These are phyloP conservation scores for Coelastrella sp. DNA, from an alignment of 139 green algal genomes.

Conservation along the genomic window DNA sequence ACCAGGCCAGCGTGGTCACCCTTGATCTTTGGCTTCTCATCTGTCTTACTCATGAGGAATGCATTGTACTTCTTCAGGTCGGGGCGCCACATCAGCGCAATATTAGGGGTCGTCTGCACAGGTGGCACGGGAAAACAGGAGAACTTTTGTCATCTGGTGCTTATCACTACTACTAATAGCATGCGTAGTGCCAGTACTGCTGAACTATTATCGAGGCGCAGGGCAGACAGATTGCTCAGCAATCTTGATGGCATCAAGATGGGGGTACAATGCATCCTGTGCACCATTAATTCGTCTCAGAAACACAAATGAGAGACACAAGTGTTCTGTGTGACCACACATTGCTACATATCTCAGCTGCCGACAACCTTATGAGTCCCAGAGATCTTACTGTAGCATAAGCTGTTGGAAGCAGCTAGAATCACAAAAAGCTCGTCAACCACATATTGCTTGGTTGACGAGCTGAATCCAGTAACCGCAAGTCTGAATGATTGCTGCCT, in stretches of 20 bases:
- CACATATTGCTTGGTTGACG: background rate
- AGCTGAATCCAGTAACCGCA: background rate
- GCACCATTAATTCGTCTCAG: too few species aligned
- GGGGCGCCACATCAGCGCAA: conserved; percentile 31
- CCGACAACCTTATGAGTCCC: too few species aligned
- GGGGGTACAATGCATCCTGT: too few species aligned
- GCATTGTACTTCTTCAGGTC: conserved; percentile 42
- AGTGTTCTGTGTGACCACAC: too few species aligned
- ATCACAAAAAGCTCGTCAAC: background rate
- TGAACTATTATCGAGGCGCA: too few species aligned
- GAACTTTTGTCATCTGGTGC: background rate
- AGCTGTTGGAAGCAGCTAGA: background rate
- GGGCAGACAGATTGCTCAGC: too few species aligned
- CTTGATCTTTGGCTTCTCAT: background rate
- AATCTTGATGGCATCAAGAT: too few species aligned
- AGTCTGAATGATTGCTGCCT: background rate
- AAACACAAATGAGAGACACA: too few species aligned
- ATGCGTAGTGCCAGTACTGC: too few species aligned
- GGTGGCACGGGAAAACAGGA: background rate
- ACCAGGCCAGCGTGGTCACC: background rate
- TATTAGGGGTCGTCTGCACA: background rate
- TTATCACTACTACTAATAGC: too few species aligned
- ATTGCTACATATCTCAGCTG: too few species aligned
- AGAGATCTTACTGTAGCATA: background rate
- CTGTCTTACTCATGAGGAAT: conserved; percentile 31